Evolutionary conservation across 768 basidiomycete genomes (phyloP).

Genomic region (Clitopilus passeckerianus): DNA sequence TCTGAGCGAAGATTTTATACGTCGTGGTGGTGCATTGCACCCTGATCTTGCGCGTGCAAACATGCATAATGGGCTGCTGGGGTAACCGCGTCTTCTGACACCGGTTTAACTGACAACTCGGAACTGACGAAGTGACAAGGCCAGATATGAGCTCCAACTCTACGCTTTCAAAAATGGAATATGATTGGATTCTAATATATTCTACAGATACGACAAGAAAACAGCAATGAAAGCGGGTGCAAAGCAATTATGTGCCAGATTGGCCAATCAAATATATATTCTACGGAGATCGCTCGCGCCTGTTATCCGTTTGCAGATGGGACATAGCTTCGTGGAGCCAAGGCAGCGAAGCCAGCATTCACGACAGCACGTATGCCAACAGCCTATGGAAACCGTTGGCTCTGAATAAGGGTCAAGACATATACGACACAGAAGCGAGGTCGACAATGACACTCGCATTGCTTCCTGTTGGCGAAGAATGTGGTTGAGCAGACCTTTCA

Average conservation of each 20-base stretch:
- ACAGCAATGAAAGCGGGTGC: slow-evolving; percentile 2
- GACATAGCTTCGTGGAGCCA: slow-evolving; percentile 77
- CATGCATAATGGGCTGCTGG: slow-evolving; percentile 10
- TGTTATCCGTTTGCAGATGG: slow-evolving; percentile 86
- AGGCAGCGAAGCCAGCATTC: slow-evolving; percentile 85
- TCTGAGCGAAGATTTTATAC: slow-evolving; percentile 48
- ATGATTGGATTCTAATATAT: neutral
- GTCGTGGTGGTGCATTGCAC: slow-evolving; percentile 60
- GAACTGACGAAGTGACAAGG: slow-evolving; percentile 69
- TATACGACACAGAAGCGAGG: slow-evolving; percentile 60
- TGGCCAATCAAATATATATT: slow-evolving; percentile 48
- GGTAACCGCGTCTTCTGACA: slow-evolving; percentile 41
- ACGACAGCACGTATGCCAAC: slow-evolving; percentile 84
- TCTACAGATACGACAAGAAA: slow-evolving; percentile 1
- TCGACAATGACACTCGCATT: slow-evolving; percentile 31
- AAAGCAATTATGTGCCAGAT: slow-evolving; percentile 20
- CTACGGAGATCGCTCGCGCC: slow-evolving; percentile 68
- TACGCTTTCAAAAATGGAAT: neutral
- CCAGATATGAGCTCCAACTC: slow-evolving; percentile 73
- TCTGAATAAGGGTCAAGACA: slow-evolving; percentile 76
- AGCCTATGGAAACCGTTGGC: slow-evolving; percentile 77
- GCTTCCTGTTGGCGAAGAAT: slow-evolving; percentile 33
- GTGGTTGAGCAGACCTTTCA: neutral
- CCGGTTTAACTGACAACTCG: slow-evolving; percentile 44
- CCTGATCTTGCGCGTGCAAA: slow-evolving; percentile 20